Evolutionary conservation across 495 filamentous ascomycete species (phyloP).

Genomic region (Glarea lozoyensis): DNA sequence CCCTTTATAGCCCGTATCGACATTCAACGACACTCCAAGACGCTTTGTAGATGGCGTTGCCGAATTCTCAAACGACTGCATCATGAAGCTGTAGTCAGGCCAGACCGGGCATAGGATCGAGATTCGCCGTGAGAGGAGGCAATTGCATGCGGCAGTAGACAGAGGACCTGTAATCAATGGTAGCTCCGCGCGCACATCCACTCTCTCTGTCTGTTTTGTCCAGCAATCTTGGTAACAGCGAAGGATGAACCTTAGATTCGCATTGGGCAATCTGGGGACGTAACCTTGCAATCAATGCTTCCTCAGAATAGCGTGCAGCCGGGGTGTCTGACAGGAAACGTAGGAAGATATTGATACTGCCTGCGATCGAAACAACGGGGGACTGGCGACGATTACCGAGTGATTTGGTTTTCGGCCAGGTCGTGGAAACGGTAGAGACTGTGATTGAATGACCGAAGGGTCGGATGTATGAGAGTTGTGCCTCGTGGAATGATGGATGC

Average conservation of each 20-base stretch:
- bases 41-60: constrained; percentile 17
- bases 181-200: no score
- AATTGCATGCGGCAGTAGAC: constrained; percentile 8
- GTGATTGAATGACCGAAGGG: neutral
- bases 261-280: neutral
- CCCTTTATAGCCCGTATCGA: constrained; percentile 21
- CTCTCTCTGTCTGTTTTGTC: no score
- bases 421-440: neutral
- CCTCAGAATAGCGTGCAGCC: neutral
- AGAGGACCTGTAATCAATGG: neutral
- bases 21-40: constrained; percentile 14
- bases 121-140: no score
- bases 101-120: constrained; percentile 9
- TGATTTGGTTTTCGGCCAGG: neutral
- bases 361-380: neutral
- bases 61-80: constrained; percentile 18
- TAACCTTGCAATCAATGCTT: neutral
- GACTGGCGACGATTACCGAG: neutral
- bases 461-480: neutral
- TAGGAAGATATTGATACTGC: neutral
- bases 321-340: constrained; percentile 1
- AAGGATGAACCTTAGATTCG: neutral
- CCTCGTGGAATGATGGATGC: no score
- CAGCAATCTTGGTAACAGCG: no score
- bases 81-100: constrained; percentile 9